phyloP scores from a whole-genome alignment of 345 rosid species.

The Durio zibethinus region DNA sequence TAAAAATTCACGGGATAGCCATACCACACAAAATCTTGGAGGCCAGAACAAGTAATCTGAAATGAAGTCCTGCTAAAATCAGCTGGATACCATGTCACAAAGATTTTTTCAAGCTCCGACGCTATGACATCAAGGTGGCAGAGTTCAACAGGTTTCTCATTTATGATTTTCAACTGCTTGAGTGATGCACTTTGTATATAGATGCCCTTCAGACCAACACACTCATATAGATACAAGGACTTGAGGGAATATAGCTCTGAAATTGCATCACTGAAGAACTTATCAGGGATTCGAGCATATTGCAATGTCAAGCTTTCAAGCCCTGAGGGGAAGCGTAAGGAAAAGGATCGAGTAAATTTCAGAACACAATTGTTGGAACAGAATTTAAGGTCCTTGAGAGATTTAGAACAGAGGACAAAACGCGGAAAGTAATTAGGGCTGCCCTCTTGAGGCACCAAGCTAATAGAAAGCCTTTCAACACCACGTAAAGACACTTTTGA shows the following conservation, averaged over 20 bases:
- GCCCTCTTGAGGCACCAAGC: not conserved
- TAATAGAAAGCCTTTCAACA: not conserved
- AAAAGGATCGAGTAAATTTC: not conserved
- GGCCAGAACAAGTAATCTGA: not conserved
- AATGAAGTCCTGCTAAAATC: not conserved
- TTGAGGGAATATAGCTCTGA: not conserved
- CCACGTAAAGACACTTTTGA: not conserved
- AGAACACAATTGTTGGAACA: not conserved
- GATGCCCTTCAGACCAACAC: not conserved
- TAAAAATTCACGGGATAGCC: not conserved
- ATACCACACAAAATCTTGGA: constrained; percentile 2
- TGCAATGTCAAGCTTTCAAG: not conserved
- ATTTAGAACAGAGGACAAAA: not conserved
- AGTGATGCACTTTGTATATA: not conserved
- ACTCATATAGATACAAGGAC: not conserved
- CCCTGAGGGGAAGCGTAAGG: no score
- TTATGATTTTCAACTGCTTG: not conserved
- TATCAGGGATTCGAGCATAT: not conserved
- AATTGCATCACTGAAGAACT: not conserved
- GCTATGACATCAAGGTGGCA: not conserved
- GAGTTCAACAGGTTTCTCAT: not conserved
- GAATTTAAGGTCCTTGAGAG: not conserved
- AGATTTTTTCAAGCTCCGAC: not conserved
- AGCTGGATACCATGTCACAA: not conserved
- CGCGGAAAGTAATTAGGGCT: not conserved